Evolutionary conservation across 1,284 basidiomycete species (phyloP).

Genomic region (Malassezia yamatoensis): DNA sequence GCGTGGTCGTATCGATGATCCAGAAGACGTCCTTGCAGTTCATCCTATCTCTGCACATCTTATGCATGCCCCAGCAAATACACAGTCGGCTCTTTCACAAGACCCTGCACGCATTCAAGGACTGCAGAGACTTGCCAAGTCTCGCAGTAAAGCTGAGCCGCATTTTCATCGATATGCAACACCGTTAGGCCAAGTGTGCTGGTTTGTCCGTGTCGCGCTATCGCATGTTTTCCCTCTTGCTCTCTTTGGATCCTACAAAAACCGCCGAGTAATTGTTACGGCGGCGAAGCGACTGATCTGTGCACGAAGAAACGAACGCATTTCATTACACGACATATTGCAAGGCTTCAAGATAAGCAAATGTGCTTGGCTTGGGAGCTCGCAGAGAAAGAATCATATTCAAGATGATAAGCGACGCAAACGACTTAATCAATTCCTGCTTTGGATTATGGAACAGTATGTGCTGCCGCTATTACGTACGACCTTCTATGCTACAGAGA

Average conservation of each 20-base stretch:
- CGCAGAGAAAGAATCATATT: conserved; percentile 50
- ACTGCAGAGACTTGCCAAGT: conserved; percentile 21
- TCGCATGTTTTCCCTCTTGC: conserved; percentile 62
- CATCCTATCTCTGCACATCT: background rate
- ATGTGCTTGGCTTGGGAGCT: conserved; percentile 67
- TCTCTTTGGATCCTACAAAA: conserved; percentile 68
- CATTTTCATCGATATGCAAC: conserved; percentile 65
- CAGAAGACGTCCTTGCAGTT: background rate
- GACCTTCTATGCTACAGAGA: conserved; percentile 88
- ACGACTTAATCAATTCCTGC: conserved; percentile 69
- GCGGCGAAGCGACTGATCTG: conserved; percentile 60
- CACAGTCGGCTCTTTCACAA: background rate
- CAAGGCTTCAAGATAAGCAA: conserved; percentile 67
- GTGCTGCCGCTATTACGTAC: conserved; percentile 73
- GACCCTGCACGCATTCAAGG: background rate
- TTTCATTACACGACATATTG: conserved; percentile 67
- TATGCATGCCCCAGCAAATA: background rate
- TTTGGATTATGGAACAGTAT: conserved; percentile 87
- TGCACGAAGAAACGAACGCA: conserved; percentile 66
- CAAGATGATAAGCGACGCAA: conserved; percentile 64
- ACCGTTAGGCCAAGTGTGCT: conserved; percentile 54
- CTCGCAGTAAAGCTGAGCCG: conserved; percentile 58
- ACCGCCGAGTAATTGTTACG: conserved; percentile 60
- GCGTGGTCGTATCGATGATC: background rate
- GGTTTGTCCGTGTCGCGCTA: conserved; percentile 52